Evolutionary conservation across 352 stramenopile genomes (phyloP), one percentile per base, ranked within the genome.

Genomic region (Globisporangium heterothallicum): DNA sequence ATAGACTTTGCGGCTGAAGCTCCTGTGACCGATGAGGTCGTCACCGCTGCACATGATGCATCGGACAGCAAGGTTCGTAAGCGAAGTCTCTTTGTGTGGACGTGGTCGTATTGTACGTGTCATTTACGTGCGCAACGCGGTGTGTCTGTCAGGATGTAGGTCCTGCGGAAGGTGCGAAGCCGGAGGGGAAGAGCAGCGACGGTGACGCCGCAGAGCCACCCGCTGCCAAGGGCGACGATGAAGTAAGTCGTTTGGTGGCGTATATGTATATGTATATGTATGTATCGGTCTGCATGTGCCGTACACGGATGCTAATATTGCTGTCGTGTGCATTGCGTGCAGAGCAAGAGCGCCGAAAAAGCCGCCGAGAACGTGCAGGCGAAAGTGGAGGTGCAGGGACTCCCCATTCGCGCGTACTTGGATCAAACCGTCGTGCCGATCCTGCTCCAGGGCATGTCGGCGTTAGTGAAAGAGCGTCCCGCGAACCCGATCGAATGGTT

Each of bases 361-460:
- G 78, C 70, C 5, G 68, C 73, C 12, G 79, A 94, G 56, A 78
- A 72, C 49, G 75, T 76, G 9, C 78, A 93, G 61, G 72, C 92
- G 45, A 91, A 98, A 70, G 74, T 97, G 44, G 91, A 98, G 41
- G 80, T 94, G 54, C 85, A 96, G 56, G 76, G 77, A 22, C 71
- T 99, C 30, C 95, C 96, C 4, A 99, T 99, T 64, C 92, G 96
- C 53, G 93, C 95, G 27, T 99, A 99, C 64, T 70, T 99, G 57
- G 96, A 99, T 76, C 94, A 98, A 66, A 99, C 95, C 0, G 96
- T 99, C 18, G 95, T 99, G 70, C 96, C 96, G n/a, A 97, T 99
- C 70, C 66, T 99, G 45, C 74, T 99, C 41, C 94, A 99, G 63
- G 96, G 96, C 52, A 98, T 99, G 96, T 97, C 90, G 29, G 89